Evolutionary conservation across 129 eudicot genomes (phyloP).

Genomic region (Daucus carota): DH1_v3.0 NC_030384.2:49711501-49712000

Average conservation of each 20-base stretch:
- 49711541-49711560: background rate
- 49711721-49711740: slow-evolving; percentile 80
- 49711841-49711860: slow-evolving; percentile 21
- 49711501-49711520: slow-evolving; percentile 22
- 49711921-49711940: too few relatives aligned
- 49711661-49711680: background rate
- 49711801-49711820: slow-evolving; percentile 31
- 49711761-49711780: slow-evolving; percentile 59
- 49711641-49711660: background rate
- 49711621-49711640: slow-evolving; percentile 35
- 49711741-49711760: slow-evolving; percentile 86
- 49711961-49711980: slow-evolving; percentile 56
- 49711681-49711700: background rate
- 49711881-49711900: background rate
- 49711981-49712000: slow-evolving; percentile 53
- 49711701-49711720: slow-evolving; percentile 48
- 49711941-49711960: slow-evolving; percentile 28
- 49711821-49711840: slow-evolving; percentile 45
- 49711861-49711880: background rate
- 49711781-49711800: slow-evolving; percentile 67
- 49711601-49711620: slow-evolving; percentile 58
- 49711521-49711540: background rate
- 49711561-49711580: background rate
- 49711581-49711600: slow-evolving; percentile 57
- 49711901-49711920: too few relatives aligned